phyloP scores from a whole-genome alignment of 495 filamentous ascomycete genomes.

The Tetracladium setigerum region DNA sequence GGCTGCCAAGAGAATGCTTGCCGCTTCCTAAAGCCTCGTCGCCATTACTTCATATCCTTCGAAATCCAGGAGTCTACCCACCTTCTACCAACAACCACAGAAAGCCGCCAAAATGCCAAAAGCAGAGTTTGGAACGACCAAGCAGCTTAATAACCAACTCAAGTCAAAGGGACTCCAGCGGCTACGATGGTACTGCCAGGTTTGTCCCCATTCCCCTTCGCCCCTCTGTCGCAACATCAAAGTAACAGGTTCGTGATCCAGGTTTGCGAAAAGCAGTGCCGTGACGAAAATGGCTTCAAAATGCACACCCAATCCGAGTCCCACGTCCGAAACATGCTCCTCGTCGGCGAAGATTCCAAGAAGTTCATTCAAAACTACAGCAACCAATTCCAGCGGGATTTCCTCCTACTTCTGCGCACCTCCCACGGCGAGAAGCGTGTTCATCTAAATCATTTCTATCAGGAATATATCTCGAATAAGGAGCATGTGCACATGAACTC shows the following conservation, averaged over 20 bases:
- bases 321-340: conserved; percentile 78
- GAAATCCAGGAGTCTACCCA: no score
- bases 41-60: no score
- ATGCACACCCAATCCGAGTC: conserved; percentile 72
- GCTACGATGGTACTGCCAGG: conserved; percentile 78
- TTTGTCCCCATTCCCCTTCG: conserved; percentile 6
- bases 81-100: no score
- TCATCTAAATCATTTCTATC: conserved; percentile 85
- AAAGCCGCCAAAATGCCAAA: conserved; percentile 63
- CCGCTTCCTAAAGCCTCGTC: no score
- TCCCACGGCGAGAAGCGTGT: conserved; percentile 81
- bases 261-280: conserved; percentile 50
- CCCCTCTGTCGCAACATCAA: background rate
- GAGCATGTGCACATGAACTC: conserved; percentile 92
- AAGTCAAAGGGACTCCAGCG: conserved; percentile 84
- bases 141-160: conserved; percentile 80
- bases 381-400: conserved; percentile 71
- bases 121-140: conserved; percentile 83
- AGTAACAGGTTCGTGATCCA: conserved; percentile 48
- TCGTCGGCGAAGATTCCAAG: conserved; percentile 76
- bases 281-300: conserved; percentile 70
- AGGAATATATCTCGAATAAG: conserved; percentile 72
- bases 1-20: no score
- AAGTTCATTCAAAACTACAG: conserved; percentile 72
- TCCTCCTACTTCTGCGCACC: conserved; percentile 65